A percentile compares a stretch with the other conserved stretches of the same genome.
Evolutionary conservation across 345 rosid genomes (phyloP).

Genomic region (Syzygium aqueum): DNA sequence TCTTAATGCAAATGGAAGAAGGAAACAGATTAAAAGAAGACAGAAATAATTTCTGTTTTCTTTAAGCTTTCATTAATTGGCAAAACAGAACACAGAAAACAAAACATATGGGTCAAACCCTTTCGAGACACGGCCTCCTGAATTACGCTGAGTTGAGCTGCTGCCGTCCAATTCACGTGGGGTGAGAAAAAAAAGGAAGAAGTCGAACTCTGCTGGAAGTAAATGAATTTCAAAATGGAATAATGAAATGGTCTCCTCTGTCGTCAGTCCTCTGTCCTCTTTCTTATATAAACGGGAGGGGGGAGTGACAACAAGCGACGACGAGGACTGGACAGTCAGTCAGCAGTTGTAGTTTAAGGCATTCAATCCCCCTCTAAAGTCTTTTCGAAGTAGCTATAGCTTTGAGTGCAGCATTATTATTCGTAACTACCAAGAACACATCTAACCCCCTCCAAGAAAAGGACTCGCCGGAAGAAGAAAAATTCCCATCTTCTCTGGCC

Average conservation of each 20-base stretch:
- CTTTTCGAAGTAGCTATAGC: neutral
- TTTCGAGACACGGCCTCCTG: neutral
- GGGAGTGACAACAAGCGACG: neutral
- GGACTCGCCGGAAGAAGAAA: neutral
- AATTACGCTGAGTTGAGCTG: neutral
- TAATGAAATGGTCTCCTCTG: neutral
- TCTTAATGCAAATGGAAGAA: neutral
- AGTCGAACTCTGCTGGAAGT: neutral
- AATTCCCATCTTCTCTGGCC: neutral
- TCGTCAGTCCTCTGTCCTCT: neutral
- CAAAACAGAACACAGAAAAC: neutral
- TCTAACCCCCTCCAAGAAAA: neutral
- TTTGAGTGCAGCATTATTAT: neutral
- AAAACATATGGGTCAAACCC: neutral
- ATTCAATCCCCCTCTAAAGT: neutral
- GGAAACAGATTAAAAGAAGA: neutral
- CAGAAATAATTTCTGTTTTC: neutral
- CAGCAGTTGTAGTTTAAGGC: neutral
- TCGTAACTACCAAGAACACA: neutral
- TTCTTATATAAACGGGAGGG: neutral
- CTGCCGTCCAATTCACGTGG: conserved; percentile 42
- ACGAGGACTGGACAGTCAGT: neutral
- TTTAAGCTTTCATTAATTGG: neutral
- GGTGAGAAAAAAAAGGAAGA: neutral
- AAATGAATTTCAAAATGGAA: neutral